Percentiles rank a stretch among this genome's conserved stretches.
Conservation (phyloP, 129 eudicot species). For the Centella asiatica region DNA sequence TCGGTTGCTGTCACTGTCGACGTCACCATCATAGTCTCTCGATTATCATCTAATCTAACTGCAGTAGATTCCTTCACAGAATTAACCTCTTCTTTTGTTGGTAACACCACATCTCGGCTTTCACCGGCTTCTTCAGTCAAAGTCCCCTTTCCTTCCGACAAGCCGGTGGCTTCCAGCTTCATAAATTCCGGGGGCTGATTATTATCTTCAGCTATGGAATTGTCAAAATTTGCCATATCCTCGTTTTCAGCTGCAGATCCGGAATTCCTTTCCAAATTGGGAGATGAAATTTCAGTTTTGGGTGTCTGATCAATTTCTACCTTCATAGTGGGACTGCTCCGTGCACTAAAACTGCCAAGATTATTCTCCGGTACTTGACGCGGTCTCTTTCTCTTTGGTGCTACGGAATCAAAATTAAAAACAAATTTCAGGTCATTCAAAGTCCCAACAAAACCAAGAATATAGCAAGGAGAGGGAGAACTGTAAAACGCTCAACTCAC, state of each 20-base stretch:
- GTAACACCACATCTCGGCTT: constrained; percentile 24
- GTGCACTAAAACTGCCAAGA: constrained; percentile 23
- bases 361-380: constrained; percentile 57
- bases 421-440: neutral
- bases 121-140: constrained; percentile 35
- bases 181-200: neutral
- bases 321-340: constrained; percentile 47
- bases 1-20: constrained; percentile 29
- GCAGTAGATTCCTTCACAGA: constrained; percentile 47
- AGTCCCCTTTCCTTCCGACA: constrained; percentile 23
- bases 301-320: constrained; percentile 49
- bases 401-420: constrained; percentile 30
- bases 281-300: constrained; percentile 45
- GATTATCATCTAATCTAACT: constrained; percentile 25
- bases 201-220: constrained; percentile 12
- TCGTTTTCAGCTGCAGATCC: constrained; percentile 56
- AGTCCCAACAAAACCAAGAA: neutral
- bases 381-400: constrained; percentile 86
- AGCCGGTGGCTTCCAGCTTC: constrained; percentile 10
- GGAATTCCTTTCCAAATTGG: constrained; percentile 42
- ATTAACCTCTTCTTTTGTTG: constrained; percentile 34
- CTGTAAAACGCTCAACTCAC: constrained; percentile 22
- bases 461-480: neutral
- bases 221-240: constrained; percentile 33
- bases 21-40: constrained; percentile 40